Evolutionary conservation across 2,329 filamentous ascomycete genomes (phyloP).

Genomic region (Phialophora expanda): DNA sequence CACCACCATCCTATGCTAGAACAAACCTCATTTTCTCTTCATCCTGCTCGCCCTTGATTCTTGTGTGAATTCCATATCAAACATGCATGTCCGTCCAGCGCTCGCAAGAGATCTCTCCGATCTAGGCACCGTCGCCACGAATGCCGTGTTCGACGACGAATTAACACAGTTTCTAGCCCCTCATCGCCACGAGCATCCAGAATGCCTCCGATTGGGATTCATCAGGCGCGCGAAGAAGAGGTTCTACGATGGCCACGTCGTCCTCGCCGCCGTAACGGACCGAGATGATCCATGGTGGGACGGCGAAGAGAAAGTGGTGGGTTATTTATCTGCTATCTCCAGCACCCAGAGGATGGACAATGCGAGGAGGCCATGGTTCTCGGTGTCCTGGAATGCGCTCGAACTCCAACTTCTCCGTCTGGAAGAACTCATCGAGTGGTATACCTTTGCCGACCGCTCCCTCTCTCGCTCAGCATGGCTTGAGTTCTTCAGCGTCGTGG

Average conservation of each 20-base stretch:
- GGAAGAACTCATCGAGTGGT: conserved; percentile 27
- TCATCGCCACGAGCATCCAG: conserved; percentile 31
- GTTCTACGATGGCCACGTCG: conserved; percentile 31
- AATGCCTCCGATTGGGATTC: conserved; percentile 32
- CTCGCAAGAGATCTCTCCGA: conserved; percentile 28
- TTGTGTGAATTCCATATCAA: not conserved
- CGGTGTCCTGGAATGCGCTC: conserved; percentile 26
- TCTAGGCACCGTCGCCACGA: conserved; percentile 30
- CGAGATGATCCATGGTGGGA: conserved; percentile 26
- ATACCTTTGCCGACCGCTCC: conserved; percentile 29
- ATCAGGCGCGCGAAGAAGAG: conserved; percentile 30
- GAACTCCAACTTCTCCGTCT: conserved; percentile 29
- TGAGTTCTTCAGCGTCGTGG: conserved; percentile 18
- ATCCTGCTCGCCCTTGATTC: not conserved
- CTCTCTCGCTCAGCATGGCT: conserved; percentile 18
- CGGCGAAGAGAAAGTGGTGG: conserved; percentile 35
- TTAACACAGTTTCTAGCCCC: conserved; percentile 34
- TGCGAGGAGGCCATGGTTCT: conserved; percentile 4
- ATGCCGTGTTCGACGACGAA: conserved; percentile 37
- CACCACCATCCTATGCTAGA: not conserved
- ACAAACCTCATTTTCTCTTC: not conserved
- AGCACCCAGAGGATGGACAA: not conserved
- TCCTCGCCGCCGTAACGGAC: conserved; percentile 36
- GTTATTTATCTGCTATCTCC: conserved; percentile 31
- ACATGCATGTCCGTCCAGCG: conserved; percentile 37